Conservation (phyloP, 768 basidiomycete species). For the Naganishia friedmannii region DNA sequence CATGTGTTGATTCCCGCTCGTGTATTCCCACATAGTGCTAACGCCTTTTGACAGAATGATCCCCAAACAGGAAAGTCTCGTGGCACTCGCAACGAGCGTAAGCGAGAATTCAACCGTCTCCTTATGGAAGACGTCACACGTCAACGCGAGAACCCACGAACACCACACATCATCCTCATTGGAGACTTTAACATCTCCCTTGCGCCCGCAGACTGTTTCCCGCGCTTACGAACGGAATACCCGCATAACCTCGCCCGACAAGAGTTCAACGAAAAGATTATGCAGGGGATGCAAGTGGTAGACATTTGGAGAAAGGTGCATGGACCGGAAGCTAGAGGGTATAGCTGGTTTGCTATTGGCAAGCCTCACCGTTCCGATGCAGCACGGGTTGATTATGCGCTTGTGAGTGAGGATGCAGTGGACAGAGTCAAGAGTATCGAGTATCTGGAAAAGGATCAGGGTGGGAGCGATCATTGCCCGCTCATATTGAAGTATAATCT, state of each 20-base stretch:
- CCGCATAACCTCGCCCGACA: constrained; percentile 34
- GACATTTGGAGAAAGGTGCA: constrained; percentile 33
- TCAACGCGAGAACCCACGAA: constrained; percentile 23
- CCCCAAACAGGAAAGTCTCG: not conserved
- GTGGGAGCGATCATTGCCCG: not conserved
- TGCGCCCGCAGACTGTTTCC: constrained; percentile 32
- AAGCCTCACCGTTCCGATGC: constrained; percentile 33
- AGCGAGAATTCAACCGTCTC: constrained; percentile 33
- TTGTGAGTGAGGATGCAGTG: constrained; percentile 16
- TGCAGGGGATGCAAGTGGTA: constrained; percentile 31
- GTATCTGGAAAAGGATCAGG: constrained; percentile 1
- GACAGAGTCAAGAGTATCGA: not conserved
- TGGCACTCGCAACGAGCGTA: not conserved
- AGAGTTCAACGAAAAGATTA: constrained; percentile 36
- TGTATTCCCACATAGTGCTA: too few species aligned
- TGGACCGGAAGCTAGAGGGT: constrained; percentile 25
- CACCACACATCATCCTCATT: constrained; percentile 23
- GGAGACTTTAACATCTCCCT: constrained; percentile 38
- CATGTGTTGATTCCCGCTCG: too few species aligned
- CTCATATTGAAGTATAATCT: not conserved
- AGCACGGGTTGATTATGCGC: constrained; percentile 37
- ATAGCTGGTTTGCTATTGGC: constrained; percentile 35
- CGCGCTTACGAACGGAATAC: constrained; percentile 34
- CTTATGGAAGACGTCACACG: constrained; percentile 26
- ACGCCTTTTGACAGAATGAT: not conserved